Conservation (phyloP, 192 early-diverging fungal genomes). For the Oehlia diaphana region DNA sequence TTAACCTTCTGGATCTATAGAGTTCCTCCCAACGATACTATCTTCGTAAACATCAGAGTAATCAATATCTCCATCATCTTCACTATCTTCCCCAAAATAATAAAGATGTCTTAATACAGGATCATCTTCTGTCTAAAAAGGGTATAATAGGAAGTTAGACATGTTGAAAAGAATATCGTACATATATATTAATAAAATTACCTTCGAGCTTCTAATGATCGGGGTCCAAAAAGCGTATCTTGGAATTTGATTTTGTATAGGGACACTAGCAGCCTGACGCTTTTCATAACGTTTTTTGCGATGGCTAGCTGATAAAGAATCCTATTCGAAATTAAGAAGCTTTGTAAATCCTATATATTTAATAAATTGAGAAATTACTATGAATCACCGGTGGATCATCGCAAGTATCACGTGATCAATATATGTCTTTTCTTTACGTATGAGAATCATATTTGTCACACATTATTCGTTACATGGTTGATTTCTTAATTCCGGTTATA, state of each 20-base stretch:
- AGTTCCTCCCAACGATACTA: constrained; percentile 4
- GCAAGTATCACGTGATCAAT: too few relatives aligned
- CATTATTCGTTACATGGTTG: too few relatives aligned
- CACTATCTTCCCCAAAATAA: constrained; percentile 30
- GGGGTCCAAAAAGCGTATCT: constrained; percentile 29
- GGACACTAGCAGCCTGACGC: neutral
- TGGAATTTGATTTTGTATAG: constrained; percentile 4
- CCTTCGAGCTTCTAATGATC: constrained; percentile 15
- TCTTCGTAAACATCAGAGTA: constrained; percentile 28
- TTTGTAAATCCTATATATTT: neutral
- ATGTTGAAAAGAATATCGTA: neutral
- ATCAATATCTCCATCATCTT: constrained; percentile 22
- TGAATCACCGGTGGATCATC: too few relatives aligned
- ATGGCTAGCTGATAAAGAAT: constrained; percentile 1
- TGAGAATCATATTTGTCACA: too few relatives aligned
- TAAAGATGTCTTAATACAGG: constrained; percentile 29
- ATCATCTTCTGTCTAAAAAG: constrained; percentile 25
- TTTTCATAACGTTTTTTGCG: constrained; percentile 13
- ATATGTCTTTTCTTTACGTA: too few relatives aligned
- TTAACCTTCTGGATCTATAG: constrained; percentile 21
- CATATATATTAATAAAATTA: neutral
- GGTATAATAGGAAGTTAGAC: neutral
- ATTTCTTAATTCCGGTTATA: too few relatives aligned
- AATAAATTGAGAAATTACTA: too few relatives aligned
- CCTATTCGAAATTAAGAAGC: neutral